Evolutionary conservation across 192 early-diverging fungal species (phyloP).

Genomic region (Rhizophagus clarus): DNA sequence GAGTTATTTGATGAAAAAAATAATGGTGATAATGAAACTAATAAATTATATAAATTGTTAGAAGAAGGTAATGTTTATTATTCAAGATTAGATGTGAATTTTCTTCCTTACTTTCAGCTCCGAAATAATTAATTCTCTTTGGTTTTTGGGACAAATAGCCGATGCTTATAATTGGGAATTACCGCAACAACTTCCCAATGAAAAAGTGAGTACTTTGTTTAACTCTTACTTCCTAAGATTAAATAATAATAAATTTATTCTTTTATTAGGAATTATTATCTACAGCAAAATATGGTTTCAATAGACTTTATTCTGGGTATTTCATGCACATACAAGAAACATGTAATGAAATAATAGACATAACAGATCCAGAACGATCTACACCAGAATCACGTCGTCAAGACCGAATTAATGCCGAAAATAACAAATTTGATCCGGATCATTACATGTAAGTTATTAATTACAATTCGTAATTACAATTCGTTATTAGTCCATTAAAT

Average conservation of each 20-base stretch:
- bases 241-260: neutral
- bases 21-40: neutral
- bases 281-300: conserved; percentile 84
- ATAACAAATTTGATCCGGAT: conserved; percentile 89
- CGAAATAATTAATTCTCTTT: neutral
- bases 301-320: conserved; percentile 78
- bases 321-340: conserved; percentile 73
- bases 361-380: conserved; percentile 61
- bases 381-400: conserved; percentile 55
- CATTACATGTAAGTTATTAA: conserved; percentile 74
- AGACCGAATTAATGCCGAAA: conserved; percentile 68
- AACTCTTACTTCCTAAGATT: neutral
- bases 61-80: neutral
- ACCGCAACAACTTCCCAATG: conserved; percentile 64
- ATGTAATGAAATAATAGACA: conserved; percentile 70
- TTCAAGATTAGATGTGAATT: neutral
- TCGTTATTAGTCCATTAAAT: neutral
- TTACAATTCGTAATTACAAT: conserved; percentile 17
- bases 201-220: conserved; percentile 36
- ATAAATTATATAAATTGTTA: neutral
- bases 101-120: neutral
- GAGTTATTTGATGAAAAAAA: neutral
- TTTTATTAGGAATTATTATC: conserved; percentile 25
- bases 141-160: conserved; percentile 26
- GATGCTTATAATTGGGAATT: conserved; percentile 88